Conservation (phyloP, 257 asterid species). For the Gardenia jasminoides region DNA sequence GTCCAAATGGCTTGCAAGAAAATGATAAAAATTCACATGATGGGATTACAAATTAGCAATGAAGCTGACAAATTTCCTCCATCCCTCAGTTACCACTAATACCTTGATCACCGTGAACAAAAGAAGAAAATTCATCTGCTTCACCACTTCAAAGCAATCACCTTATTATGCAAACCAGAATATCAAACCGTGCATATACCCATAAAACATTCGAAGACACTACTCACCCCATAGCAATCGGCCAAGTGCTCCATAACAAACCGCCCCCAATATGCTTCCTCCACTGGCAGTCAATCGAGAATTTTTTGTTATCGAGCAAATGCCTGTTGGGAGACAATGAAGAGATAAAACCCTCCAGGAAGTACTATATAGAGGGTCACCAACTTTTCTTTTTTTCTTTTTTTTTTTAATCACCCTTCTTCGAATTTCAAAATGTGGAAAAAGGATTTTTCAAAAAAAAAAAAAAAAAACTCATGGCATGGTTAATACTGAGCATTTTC, state of each 20-base stretch:
- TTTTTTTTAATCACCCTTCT: too few species aligned
- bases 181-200: constrained; percentile 10
- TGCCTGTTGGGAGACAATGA: constrained; percentile 14
- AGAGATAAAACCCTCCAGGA: constrained; percentile 22
- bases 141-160: constrained; percentile 37
- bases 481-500: constrained; percentile 16
- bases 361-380: neutral
- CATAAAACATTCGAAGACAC: neutral
- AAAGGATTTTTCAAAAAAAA: neutral
- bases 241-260: constrained; percentile 64
- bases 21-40: too few species aligned
- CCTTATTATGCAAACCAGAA: constrained; percentile 27
- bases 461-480: neutral
- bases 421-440: neutral
- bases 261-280: constrained; percentile 25
- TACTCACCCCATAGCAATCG: constrained; percentile 26
- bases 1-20: too few species aligned
- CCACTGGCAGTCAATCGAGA: constrained; percentile 28
- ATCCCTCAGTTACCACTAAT: neutral
- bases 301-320: constrained; percentile 63
- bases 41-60: constrained; percentile 6
- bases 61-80: constrained; percentile 73
- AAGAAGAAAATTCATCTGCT: constrained; percentile 60
- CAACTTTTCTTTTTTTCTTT: neutral
- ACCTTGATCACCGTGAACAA: neutral